A percentile compares a stretch with the other conserved stretches of the same genome.
phyloP scores from a whole-genome alignment of 2,329 filamentous ascomycete genomes.

The Aureobasidium sp. region DNA sequence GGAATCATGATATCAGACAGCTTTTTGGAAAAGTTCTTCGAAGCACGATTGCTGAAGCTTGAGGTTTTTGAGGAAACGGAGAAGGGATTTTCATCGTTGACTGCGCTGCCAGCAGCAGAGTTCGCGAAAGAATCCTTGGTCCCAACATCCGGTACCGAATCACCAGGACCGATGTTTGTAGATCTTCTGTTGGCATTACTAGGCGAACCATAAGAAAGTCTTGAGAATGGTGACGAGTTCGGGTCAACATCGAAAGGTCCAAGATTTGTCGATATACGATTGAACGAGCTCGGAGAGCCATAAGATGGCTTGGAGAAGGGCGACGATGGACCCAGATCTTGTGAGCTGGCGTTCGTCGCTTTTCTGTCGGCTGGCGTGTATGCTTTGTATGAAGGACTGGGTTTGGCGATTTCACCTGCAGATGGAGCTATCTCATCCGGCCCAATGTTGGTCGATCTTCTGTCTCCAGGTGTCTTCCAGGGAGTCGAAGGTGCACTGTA shows the following conservation, averaged over 20 bases:
- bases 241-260: background rate
- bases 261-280: background rate
- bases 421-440: background rate
- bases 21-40: slow-evolving; percentile 9
- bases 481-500: background rate
- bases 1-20: background rate
- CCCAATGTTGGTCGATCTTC: background rate
- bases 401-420: background rate
- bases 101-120: background rate
- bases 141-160: background rate
- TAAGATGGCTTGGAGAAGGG: slow-evolving; percentile 2
- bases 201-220: background rate
- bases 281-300: background rate
- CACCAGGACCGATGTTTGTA: background rate
- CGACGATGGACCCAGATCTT: background rate
- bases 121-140: background rate
- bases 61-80: background rate
- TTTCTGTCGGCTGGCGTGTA: slow-evolving; percentile 4
- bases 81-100: background rate
- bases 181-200: background rate
- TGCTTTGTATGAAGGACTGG: background rate
- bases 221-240: background rate
- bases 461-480: background rate
- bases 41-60: background rate
- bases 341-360: background rate